phyloP scores from a whole-genome alignment of 257 asterid genomes.

The Capsicum pubescens region DNA sequence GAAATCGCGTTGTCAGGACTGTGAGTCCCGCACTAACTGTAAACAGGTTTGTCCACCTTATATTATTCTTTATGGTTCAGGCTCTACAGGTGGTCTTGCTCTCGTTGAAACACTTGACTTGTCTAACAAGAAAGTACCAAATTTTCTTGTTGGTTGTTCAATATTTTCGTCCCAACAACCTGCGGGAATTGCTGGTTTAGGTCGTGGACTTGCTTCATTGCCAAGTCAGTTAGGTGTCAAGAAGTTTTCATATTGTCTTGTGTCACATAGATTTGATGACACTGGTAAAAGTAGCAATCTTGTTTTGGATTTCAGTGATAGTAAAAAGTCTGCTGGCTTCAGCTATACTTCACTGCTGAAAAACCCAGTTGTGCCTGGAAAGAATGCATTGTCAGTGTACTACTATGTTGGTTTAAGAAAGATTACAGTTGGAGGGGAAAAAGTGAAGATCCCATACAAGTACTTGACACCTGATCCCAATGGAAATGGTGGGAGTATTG shows the following conservation, averaged over 20 bases:
- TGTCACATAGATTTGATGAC: constrained; percentile 74
- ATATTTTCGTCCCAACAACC: constrained; percentile 74
- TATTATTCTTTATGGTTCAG: constrained; percentile 71
- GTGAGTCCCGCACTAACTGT: constrained; percentile 50
- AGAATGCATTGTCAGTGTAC: constrained; percentile 47
- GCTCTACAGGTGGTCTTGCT: constrained; percentile 79
- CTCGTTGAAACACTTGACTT: constrained; percentile 67
- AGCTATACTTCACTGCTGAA: constrained; percentile 63
- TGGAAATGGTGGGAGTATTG: constrained; percentile 85
- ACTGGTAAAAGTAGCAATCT: constrained; percentile 53
- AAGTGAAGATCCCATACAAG: constrained; percentile 53
- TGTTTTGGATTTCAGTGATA: constrained; percentile 51
- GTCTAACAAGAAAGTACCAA: constrained; percentile 42
- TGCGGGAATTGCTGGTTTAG: constrained; percentile 88
- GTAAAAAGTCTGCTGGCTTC: constrained; percentile 40
- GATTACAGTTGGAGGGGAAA: constrained; percentile 69
- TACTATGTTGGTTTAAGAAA: constrained; percentile 65
- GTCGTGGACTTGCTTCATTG: constrained; percentile 68
- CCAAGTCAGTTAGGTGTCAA: constrained; percentile 73
- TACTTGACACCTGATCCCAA: constrained; percentile 48
- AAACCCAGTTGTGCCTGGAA: constrained; percentile 49
- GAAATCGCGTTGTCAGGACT: constrained; percentile 53
- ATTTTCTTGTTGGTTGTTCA: constrained; percentile 83
- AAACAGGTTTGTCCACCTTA: constrained; percentile 85
- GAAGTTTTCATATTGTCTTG: constrained; percentile 79